Percentiles rank a stretch among this genome's conserved stretches.
These are phyloP conservation scores for Heritiera fomes DNA, from an alignment of 345 rosid species.

Conservation along the genomic window DNA sequence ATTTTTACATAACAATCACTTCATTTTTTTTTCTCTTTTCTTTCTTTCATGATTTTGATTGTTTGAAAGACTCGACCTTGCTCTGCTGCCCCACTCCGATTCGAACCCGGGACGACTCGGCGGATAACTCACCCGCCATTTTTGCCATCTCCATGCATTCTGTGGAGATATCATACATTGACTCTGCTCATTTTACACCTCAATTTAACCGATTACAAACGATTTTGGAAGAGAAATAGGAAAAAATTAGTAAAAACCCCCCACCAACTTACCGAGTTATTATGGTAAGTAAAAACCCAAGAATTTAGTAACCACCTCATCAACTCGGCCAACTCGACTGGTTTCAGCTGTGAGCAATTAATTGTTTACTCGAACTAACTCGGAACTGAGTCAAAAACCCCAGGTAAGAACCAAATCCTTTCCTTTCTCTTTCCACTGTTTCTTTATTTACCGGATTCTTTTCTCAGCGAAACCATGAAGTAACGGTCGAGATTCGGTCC, in stretches of 20 bases:
- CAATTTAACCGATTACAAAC: background rate
- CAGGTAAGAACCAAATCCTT: constrained; percentile 34
- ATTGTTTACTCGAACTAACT: constrained; percentile 22
- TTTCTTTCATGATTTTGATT: background rate
- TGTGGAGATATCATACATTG: constrained; percentile 19
- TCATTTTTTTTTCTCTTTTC: constrained; percentile 15
- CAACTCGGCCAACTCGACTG: constrained; percentile 25
- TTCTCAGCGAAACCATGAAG: constrained; percentile 61
- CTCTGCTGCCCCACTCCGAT: constrained; percentile 34
- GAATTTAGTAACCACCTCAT: constrained; percentile 18
- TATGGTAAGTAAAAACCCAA: constrained; percentile 14
- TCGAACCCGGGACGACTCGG: constrained; percentile 74
- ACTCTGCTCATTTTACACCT: constrained; percentile 13
- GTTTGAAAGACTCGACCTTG: background rate
- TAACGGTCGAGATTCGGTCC: constrained; percentile 81
- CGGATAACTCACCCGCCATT: constrained; percentile 43
- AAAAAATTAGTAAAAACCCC: background rate
- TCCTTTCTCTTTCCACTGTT: background rate
- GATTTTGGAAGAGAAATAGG: background rate
- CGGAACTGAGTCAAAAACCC: constrained; percentile 37
- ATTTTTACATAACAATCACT: constrained; percentile 16
- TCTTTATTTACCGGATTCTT: constrained; percentile 42
- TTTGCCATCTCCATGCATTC: constrained; percentile 67
- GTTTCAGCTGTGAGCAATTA: background rate
- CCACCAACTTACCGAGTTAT: constrained; percentile 2